Evolutionary conservation across 2,329 filamentous ascomycete genomes (phyloP), one percentile per base, ranked within the genome.

Genomic region (Fusarium tupiense): DNA sequence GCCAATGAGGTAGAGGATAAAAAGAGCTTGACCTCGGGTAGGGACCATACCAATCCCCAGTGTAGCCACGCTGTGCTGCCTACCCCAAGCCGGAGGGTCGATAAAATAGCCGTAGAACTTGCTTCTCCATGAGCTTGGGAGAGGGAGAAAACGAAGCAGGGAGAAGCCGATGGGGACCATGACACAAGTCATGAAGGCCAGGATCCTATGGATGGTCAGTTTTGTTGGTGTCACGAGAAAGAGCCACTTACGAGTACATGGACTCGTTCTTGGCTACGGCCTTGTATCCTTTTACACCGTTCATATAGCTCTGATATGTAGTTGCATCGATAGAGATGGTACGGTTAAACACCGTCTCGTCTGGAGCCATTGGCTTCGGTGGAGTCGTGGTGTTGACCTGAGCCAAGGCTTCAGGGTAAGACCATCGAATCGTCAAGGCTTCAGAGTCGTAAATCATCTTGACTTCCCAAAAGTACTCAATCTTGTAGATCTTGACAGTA

Each of bases 1-100:
- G 22, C 76, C 70, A 24, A 84, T 67, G 24, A 86, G 78, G 53
- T 84, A 77, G 17, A 79, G 49, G 40, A 88, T 84, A 74, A 85
- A 88, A 19, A 87, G 59, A 13, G 79, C 75, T 49, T 87, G 86
- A 3, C 85, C 85, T 3, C 81, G 64, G 2, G 84, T 87, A 0
- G 86, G 86, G 0, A 81, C 65, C 12, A 80, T 75, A 4, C 74
- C 80, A 3, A 82, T 44, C 2, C 76, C 77, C 6, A 79, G 40
- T 1, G 76, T 64, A 0, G 80, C 78, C 0, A 74, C 69, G 13
- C 70, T 74, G 35, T 81, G 79, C 24, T 68, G 67, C 22, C 59
- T 72, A 0, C 80, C 80, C n/a, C 77, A 68, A 4, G 71, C 65
- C 0, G 79, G 78, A 3, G 78, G 80, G 29, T 80, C 78, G 7